Conservation (phyloP, 306 rosid species). For the Corylus heterophylla region DNA sequence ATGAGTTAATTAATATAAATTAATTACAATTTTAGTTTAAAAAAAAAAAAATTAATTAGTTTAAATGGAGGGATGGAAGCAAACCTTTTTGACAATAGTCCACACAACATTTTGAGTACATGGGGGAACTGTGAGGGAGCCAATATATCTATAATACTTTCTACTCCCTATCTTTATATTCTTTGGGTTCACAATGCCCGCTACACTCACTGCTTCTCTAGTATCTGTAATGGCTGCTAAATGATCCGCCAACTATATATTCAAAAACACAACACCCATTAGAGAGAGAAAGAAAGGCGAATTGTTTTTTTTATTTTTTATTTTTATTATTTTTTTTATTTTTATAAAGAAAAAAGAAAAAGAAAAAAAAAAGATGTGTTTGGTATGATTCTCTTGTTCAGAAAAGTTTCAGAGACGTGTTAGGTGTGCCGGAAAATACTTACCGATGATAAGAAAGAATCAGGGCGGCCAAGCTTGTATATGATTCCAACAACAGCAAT, state of each 20-base stretch:
- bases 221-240: conserved; percentile 32
- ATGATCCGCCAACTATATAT: conserved; percentile 33
- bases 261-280: neutral
- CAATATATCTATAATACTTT: conserved; percentile 61
- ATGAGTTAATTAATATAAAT: neutral
- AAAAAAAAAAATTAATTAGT: neutral
- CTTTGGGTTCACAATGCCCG: conserved; percentile 49
- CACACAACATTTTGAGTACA: conserved; percentile 63
- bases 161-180: conserved; percentile 20
- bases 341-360: neutral
- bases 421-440: neutral
- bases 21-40: neutral
- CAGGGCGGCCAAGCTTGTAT: conserved; percentile 50
- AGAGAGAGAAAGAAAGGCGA: neutral
- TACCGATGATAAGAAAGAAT: conserved; percentile 58
- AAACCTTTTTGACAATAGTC: conserved; percentile 47
- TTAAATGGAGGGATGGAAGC: neutral
- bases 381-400: no score
- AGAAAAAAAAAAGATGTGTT: no score
- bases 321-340: no score
- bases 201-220: conserved; percentile 9
- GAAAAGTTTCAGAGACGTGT: no score
- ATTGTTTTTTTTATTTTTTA: no score
- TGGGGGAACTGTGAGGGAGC: conserved; percentile 79
- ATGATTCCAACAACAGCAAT: conserved; percentile 58